phyloP scores from a whole-genome alignment of 176 grass and related monocot species.

The Avena eriantha region DNA sequence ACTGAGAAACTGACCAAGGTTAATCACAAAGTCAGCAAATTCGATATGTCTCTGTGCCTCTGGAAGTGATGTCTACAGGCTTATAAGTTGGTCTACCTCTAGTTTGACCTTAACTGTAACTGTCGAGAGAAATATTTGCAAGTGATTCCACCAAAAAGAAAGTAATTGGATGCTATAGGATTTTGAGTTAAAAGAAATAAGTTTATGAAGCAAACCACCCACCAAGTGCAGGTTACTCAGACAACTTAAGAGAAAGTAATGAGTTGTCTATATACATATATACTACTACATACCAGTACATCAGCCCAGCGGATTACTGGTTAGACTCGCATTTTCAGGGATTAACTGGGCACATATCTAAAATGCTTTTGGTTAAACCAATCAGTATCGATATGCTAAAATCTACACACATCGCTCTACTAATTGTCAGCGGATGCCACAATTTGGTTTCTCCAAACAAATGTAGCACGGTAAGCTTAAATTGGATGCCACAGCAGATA shows the following conservation, averaged over 20 bases:
- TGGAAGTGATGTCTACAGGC: slow-evolving; percentile 22
- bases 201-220: background rate
- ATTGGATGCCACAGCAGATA: background rate
- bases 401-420: background rate
- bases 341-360: slow-evolving; percentile 24
- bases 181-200: slow-evolving; percentile 28
- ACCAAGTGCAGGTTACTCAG: slow-evolving; percentile 15
- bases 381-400: slow-evolving; percentile 19
- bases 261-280: background rate
- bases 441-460: slow-evolving; percentile 16
- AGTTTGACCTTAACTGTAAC: slow-evolving; percentile 17
- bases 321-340: background rate
- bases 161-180: background rate
- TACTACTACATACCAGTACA: slow-evolving; percentile 10
- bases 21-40: slow-evolving; percentile 13
- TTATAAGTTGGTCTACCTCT: background rate
- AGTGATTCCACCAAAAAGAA: background rate
- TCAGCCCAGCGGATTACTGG: background rate
- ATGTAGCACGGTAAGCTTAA: background rate
- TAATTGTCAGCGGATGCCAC: background rate
- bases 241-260: slow-evolving; percentile 4
- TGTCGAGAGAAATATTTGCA: background rate
- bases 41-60: background rate
- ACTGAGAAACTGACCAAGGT: background rate
- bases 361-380: background rate